Evolutionary conservation across 805 yeast species (phyloP), one percentile per base, ranked within the genome.

Genomic region (Candida namnaoensis): DNA sequence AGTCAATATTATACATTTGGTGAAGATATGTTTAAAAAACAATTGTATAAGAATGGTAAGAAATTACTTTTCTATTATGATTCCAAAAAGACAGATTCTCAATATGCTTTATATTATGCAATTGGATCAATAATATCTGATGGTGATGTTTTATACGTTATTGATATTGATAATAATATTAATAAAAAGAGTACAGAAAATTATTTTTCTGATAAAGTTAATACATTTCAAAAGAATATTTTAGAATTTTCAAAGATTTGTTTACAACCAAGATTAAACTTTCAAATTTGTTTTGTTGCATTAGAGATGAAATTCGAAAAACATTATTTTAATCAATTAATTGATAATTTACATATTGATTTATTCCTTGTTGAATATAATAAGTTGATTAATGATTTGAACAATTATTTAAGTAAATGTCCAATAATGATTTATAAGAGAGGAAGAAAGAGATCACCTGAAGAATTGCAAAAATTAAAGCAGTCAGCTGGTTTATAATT

Each of bases 71-170:
- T 27, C 7, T 27, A 27, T 9, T 27, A 27, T 27, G 28, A 27
- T 9, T 27, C 28, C 7, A 27, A 27, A 9, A 27, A 27, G 9
- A 83, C 87, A 0, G 96, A 88, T 56, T 81, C 95, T 2, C 69
- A 72, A 34, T 84, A 83, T 59, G 93, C 96, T 0, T 67, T 90
- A 23, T 93, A 87, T 53, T 88, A 96, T 84, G 76, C 88, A 36
- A 69, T 90, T 50, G 97, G 97, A 3, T 76, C 95, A 0, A 82
- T 88, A 1, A 68, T 88, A 38, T 82, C 80, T 23, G 88, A 86
- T 53, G 93, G 93, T 0, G 83, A 88, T 41, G 87, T 88, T 1
- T 61, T 88, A 41, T 86, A 84, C 56, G 75, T 87, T 19, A 39
- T 56, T 25, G 74, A 76, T 49, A 81, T 76, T 11, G 68, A 72